Evolutionary conservation across 768 basidiomycete species (phyloP).

Genomic region (Suillus placidus): DNA sequence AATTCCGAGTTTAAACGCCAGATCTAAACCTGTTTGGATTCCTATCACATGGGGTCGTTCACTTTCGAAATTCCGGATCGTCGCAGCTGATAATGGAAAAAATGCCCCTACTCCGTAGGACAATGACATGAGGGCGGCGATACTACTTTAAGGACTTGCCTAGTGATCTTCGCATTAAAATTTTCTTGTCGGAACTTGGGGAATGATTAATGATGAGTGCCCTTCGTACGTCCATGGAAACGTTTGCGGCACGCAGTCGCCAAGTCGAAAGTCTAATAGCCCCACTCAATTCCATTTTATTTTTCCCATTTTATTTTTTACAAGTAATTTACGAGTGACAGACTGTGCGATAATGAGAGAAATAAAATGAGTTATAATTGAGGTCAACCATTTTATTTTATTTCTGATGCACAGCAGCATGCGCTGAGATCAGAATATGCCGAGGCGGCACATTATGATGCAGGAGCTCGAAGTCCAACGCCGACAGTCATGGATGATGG

Average conservation of each 20-base stretch:
- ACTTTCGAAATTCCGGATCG: not conserved
- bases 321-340: too few species aligned
- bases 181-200: not conserved
- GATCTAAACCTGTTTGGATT: not conserved
- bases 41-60: not conserved
- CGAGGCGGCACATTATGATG: too few species aligned
- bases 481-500: too few species aligned
- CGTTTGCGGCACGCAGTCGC: not conserved
- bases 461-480: too few species aligned
- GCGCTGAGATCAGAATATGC: too few species aligned
- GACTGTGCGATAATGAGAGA: too few species aligned
- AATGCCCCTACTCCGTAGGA: not conserved
- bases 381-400: too few species aligned
- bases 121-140: not conserved
- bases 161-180: not conserved
- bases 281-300: too few species aligned
- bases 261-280: not conserved
- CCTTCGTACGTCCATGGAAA: not conserved
- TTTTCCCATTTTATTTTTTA: too few species aligned
- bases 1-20: conserved; percentile 10
- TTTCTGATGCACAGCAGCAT: too few species aligned
- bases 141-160: not conserved
- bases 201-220: not conserved
- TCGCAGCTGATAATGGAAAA: not conserved
- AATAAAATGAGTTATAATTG: too few species aligned